Percentiles rank a stretch among this genome's conserved stretches.
Evolutionary conservation across 805 yeast species (phyloP).

Genomic region (Kodamaea kaohsiungensis): DNA sequence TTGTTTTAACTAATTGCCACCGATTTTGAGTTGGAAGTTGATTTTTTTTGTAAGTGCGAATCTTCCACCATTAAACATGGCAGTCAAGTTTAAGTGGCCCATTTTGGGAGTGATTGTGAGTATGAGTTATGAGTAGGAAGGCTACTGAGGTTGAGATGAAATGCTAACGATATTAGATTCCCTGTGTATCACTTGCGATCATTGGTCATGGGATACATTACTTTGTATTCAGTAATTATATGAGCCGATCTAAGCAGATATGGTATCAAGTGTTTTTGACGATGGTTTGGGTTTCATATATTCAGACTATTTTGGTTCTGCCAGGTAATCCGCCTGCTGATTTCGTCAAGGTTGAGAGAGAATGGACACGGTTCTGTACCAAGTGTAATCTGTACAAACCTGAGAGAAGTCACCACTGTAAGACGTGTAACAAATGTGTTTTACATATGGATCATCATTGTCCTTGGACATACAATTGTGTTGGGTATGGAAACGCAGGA

Average conservation of each 20-base stretch:
- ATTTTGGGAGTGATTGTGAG: constrained; percentile 19
- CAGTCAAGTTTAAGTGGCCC: constrained; percentile 19
- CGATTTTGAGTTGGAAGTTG: constrained; percentile 5
- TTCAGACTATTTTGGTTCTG: constrained; percentile 58
- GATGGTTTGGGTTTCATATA: constrained; percentile 74
- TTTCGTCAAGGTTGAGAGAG: constrained; percentile 44
- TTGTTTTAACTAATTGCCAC: constrained; percentile 10
- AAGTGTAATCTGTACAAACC: constrained; percentile 78
- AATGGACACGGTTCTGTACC: constrained; percentile 70
- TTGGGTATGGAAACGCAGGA: constrained; percentile 75
- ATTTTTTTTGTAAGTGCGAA: not conserved
- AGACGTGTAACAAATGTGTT: constrained; percentile 73
- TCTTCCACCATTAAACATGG: constrained; percentile 6
- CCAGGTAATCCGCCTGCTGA: constrained; percentile 70
- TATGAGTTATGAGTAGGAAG: not conserved
- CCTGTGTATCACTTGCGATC: constrained; percentile 54
- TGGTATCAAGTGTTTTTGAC: constrained; percentile 48
- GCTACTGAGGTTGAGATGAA: too few relatives aligned
- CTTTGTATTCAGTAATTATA: constrained; percentile 50
- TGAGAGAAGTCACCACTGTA: constrained; percentile 84
- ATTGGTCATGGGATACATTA: constrained; percentile 65
- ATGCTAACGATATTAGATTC: constrained; percentile 50
- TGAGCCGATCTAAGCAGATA: constrained; percentile 40
- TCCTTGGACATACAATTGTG: constrained; percentile 93
- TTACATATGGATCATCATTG: constrained; percentile 90